Conservation (phyloP, 2,329 filamentous ascomycete genomes). For the Aphanocladium album region DNA sequence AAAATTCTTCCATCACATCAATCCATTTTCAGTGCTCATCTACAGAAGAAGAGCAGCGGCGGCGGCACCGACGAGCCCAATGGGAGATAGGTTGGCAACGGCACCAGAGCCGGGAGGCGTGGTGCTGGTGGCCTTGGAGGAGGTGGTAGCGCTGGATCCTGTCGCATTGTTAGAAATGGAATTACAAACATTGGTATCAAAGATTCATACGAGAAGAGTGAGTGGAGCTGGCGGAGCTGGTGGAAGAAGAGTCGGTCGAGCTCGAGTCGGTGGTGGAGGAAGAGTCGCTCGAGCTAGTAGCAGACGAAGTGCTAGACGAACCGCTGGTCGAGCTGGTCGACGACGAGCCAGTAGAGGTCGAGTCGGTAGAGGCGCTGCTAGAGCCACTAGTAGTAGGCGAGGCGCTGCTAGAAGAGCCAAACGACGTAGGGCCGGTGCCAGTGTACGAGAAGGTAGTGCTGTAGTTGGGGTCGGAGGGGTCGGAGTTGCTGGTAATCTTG, state of each 20-base stretch:
- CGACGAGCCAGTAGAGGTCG: background rate
- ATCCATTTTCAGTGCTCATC: background rate
- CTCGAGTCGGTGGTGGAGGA: background rate
- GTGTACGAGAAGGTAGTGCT: constrained; percentile 26
- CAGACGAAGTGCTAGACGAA: background rate
- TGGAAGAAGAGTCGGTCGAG: background rate
- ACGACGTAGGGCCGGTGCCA: constrained; percentile 18
- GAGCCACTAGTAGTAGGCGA: background rate
- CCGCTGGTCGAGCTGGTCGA: constrained; percentile 17
- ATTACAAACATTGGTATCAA: too few species aligned
- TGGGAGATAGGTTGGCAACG: background rate
- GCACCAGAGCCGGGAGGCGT: background rate
- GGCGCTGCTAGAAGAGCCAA: background rate
- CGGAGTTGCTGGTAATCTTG: constrained; percentile 27
- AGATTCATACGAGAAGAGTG: background rate
- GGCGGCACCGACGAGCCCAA: constrained; percentile 1
- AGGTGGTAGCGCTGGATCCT: background rate
- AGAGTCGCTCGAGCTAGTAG: background rate
- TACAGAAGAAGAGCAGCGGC: constrained; percentile 3
- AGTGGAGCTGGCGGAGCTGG: background rate
- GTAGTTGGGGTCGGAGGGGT: constrained; percentile 26
- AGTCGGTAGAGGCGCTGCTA: constrained; percentile 9
- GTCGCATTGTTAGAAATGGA: background rate
- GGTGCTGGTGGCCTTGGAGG: background rate
- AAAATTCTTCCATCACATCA: background rate